These are phyloP conservation scores for Fusarium sp. DNA, from an alignment of 2,329 filamentous ascomycete species.

Conservation along the genomic window DNA sequence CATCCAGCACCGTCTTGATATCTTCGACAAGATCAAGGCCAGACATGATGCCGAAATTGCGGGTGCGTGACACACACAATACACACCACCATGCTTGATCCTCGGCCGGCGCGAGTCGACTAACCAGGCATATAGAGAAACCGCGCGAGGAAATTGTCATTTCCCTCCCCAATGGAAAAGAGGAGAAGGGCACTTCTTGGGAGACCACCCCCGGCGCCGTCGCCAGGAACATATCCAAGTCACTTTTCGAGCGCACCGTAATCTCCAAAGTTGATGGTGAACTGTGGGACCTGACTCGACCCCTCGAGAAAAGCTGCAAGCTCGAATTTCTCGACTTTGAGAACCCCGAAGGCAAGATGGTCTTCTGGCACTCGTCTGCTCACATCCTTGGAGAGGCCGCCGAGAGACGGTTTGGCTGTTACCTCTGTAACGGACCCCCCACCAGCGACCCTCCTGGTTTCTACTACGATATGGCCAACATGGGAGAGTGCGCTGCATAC, in stretches of 20 bases:
- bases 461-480: conserved; percentile 92
- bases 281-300: conserved; percentile 92
- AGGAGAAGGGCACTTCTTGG: conserved; percentile 81
- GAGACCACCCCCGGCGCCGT: conserved; percentile 88
- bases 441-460: conserved; percentile 81
- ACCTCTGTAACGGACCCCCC: conserved; percentile 91
- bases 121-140: conserved; percentile 60
- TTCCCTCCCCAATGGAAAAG: conserved; percentile 75
- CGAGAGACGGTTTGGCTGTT: conserved; percentile 89
- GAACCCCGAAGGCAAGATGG: conserved; percentile 72
- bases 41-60: conserved; percentile 79
- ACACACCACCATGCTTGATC: not conserved
- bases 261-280: conserved; percentile 84
- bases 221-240: conserved; percentile 83
- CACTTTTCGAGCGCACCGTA: conserved; percentile 83
- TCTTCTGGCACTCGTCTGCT: conserved; percentile 98
- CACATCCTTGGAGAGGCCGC: conserved; percentile 96
- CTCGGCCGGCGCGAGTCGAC: conserved; percentile 24
- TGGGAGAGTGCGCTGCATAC: conserved; percentile 48
- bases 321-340: conserved; percentile 88
- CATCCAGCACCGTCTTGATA: conserved; percentile 81
- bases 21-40: conserved; percentile 90
- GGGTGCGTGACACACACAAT: conserved; percentile 44
- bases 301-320: conserved; percentile 86
- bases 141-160: conserved; percentile 78